phyloP scores from a whole-genome alignment of 164 flowering plant genomes.

The Annona squamosa region DNA sequence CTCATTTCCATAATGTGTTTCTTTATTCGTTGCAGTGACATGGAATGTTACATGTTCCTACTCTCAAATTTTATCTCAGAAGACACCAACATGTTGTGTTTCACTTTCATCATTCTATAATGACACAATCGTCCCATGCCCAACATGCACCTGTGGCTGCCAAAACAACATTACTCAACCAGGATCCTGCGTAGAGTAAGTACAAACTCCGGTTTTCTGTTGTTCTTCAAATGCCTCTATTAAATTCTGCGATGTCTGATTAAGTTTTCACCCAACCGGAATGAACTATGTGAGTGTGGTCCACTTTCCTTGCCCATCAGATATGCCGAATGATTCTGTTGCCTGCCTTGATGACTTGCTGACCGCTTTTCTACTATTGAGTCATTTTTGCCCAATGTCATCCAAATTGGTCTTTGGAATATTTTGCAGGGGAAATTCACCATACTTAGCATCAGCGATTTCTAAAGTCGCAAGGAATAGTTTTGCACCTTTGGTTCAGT shows the following conservation, averaged over 20 bases:
- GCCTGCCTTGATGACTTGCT: not conserved
- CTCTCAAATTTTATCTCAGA: slow-evolving; percentile 73
- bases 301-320: not conserved
- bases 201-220: not conserved
- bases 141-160: slow-evolving; percentile 82
- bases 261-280: not conserved
- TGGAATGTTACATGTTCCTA: slow-evolving; percentile 85
- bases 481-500: slow-evolving; percentile 56
- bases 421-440: slow-evolving; percentile 38
- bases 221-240: not conserved
- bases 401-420: not conserved
- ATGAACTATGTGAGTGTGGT: not conserved
- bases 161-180: slow-evolving; percentile 37
- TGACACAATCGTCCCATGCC: slow-evolving; percentile 70
- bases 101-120: slow-evolving; percentile 84
- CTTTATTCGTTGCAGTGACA: slow-evolving; percentile 48
- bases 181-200: slow-evolving; percentile 73
- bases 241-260: not conserved
- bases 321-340: not conserved
- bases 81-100: slow-evolving; percentile 77
- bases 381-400: no score
- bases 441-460: slow-evolving; percentile 47
- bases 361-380: not conserved
- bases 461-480: slow-evolving; percentile 27
- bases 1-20: not conserved